Conservation (phyloP, 495 filamentous ascomycete genomes). For the Cryomyces minteri region DNA sequence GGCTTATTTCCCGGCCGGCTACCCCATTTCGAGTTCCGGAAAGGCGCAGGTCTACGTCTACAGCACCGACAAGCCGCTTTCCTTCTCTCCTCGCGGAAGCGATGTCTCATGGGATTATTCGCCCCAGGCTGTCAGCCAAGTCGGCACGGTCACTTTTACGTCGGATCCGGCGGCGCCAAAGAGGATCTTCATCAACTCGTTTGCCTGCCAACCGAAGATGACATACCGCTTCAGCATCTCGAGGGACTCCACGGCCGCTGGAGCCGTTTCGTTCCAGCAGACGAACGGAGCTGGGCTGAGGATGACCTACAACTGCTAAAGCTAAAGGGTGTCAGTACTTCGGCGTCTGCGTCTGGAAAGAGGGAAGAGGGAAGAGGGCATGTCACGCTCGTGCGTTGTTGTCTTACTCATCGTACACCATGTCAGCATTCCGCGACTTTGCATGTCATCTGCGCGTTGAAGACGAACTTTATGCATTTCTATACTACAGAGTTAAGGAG, state of each 20-base stretch:
- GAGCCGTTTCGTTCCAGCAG: slow-evolving; percentile 6
- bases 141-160: slow-evolving; percentile 8
- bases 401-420: too few relatives aligned
- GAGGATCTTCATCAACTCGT: slow-evolving; percentile 9
- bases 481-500: too few relatives aligned
- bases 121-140: not conserved
- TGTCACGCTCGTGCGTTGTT: too few relatives aligned
- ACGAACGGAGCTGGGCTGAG: slow-evolving; percentile 8
- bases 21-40: slow-evolving; percentile 6
- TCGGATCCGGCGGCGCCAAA: slow-evolving; percentile 5
- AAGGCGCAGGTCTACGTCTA: slow-evolving; percentile 7
- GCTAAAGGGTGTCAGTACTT: too few relatives aligned
- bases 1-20: slow-evolving; percentile 9
- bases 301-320: slow-evolving; percentile 12
- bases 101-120: not conserved
- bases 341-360: too few relatives aligned
- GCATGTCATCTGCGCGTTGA: too few relatives aligned
- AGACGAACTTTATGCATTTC: too few relatives aligned
- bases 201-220: slow-evolving; percentile 5
- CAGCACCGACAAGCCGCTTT: not conserved
- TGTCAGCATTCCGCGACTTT: too few relatives aligned
- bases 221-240: slow-evolving; percentile 7
- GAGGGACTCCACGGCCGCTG: slow-evolving; percentile 1
- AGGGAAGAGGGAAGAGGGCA: too few relatives aligned
- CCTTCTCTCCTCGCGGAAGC: not conserved